Base-by-base conservation (phyloP, 805 yeast genomes). In the Pichia scutulata region DNA sequence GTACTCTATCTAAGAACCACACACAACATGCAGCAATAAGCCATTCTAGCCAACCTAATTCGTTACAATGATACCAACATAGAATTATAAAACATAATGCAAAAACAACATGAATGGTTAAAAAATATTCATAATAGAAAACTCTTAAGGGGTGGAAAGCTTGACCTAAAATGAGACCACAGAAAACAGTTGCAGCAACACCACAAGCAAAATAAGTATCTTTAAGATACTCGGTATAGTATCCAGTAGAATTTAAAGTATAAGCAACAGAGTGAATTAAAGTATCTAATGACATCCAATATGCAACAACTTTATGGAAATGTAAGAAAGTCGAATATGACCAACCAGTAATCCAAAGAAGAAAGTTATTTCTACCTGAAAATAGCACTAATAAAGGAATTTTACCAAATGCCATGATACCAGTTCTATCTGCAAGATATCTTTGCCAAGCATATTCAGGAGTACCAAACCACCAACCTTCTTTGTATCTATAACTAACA, bases 221-320 rank as follows among this genome's bases (percentile, higher is more conserved):
- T 12, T 48, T n/a, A 8, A 58, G 39, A 28, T 44, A 46, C 18
- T 13, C 19, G 2, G 39, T 43, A 46, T 58, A 55, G 16, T 37
- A 18, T 19, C 52, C 60, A 9, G 30, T 10, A 1, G 26, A 51
- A 24, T 45, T 23, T 23, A 52, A 42, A 0, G 74, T 67, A 57
- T 64, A 65, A 18, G 67, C 67, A 46, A 62, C 65, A 3, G 68
- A 71, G 52, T 76, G 81, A 21, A 71, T 59, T n/a, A 74, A 43
- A 22, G 64, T 59, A 56, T 74, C 60, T 24, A 72, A 28, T 46
- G 69, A 60, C 62, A 74, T 69, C 5, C 73, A 70, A 58, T 86
- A 72, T 1, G 86, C 82, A 44, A 76, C 63, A 82, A 87, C 78
- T 62, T 76, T 82, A 65, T 88, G 96, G 59, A 77, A 78, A 30